Conservation (phyloP, 2,329 filamentous ascomycete species). For the Stachybotrys chlorohalonatus region DNA sequence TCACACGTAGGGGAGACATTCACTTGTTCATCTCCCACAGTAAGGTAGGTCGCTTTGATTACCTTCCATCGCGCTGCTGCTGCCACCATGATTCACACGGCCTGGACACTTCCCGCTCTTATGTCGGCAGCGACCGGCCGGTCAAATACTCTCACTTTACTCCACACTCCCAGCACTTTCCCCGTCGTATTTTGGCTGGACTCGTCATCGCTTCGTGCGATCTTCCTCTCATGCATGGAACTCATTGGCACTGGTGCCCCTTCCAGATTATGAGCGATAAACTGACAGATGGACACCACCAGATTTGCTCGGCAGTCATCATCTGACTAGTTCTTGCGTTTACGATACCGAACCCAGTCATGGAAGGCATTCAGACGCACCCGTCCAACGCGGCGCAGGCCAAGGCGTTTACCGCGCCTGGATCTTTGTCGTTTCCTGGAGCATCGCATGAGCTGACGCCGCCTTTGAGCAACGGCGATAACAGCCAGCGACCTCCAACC, state of each 20-base stretch:
- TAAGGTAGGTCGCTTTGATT: constrained; percentile 42
- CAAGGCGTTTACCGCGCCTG: constrained; percentile 88
- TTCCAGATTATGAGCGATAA: not conserved
- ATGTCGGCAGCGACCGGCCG: too few relatives aligned
- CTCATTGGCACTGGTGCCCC: not conserved
- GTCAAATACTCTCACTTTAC: too few relatives aligned
- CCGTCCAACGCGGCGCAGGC: constrained; percentile 87
- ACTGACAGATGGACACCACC: not conserved
- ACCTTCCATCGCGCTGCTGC: constrained; percentile 5
- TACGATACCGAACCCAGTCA: constrained; percentile 34
- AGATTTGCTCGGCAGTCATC: not conserved
- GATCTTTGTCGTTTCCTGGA: constrained; percentile 85
- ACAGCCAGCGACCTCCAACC: constrained; percentile 27
- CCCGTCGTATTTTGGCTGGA: too few relatives aligned
- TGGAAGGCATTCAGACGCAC: constrained; percentile 88
- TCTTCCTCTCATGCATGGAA: too few relatives aligned
- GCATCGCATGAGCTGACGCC: constrained; percentile 76
- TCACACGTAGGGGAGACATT: constrained; percentile 80
- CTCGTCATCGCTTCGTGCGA: too few relatives aligned
- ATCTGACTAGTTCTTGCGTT: not conserved
- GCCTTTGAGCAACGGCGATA: constrained; percentile 62
- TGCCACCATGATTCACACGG: not conserved
- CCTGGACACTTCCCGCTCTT: too few relatives aligned
- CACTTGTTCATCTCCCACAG: constrained; percentile 88
- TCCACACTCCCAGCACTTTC: too few relatives aligned